Evolutionary conservation across 306 rosid genomes (phyloP), one percentile per base, ranked within the genome.

Genomic region (Casuarina glauca): DNA sequence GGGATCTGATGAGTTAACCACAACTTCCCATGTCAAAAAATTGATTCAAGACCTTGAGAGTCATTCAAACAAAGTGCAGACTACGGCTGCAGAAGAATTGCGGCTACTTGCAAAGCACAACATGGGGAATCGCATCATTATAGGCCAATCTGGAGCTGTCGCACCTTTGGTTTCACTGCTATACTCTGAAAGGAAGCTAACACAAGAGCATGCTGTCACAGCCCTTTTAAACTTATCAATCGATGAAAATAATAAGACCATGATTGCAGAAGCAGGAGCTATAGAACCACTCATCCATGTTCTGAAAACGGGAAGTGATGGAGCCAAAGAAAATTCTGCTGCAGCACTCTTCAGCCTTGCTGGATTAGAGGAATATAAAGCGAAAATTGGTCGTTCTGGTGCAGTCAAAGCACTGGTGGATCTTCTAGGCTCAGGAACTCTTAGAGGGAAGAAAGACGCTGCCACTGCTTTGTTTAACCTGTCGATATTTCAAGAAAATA

Each of bases 121-220:
- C 69, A 89, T 81, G 85, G 92, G 89, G 80, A 95, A 95, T 84
- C 96, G 98, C 50, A 84, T 84, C 73, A 81, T 88, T 35, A 86
- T 86, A 60, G 97, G 97, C 58, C 85, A 78, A 44, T 84, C 87
- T 64, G 97, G 97, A 41, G 95, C 97, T 41, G 80, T 95, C 73
- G 20, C 13, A 5, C 88, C 90, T 44, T 86, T 95, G 83, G 83
- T 95, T 72, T 85, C 93, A 4, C 85, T 92, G 73, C 78, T 95
- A 45, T 91, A 84, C 85, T 89, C 97, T 4, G 89, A 88, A 3
- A 55, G 39, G 76, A 86, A 88, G 87, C 38, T 70, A 81, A 88
- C 86, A 60, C 98, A 95, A 81, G 97, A 95, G 83, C 98, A 95
- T 81, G 91, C 98, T 39, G 98, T 92, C 81, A 95, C 97, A 67